Base-by-base conservation (phyloP, 352 stramenopile genomes). In the Phytophthora aleatoria region DNA sequence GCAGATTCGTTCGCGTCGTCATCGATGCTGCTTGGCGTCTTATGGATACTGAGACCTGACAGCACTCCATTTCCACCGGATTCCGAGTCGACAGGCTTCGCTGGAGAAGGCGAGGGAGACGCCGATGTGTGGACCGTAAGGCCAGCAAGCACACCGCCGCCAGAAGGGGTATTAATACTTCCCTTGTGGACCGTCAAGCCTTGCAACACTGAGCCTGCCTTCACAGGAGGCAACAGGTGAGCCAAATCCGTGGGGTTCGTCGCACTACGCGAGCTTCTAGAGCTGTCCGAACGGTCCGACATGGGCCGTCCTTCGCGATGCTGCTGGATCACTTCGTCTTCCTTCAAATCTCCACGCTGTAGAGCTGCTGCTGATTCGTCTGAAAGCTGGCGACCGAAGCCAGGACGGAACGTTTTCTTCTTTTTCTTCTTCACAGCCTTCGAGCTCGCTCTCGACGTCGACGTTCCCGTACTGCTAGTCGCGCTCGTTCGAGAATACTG, bases 321-420 rank as follows among this genome's bases (percentile, higher is more conserved):
- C 50, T 77, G 55, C 20, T 85, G 69, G 12, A 91, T 73, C 11
- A 94, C 39, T 7, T 94, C 86, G 49, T 88, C 87, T 57, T 90
- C 69, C 30, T 88, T 88, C 10, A 93, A 57, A 30, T 95, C 87
- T 28, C 85, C 85, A 41, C 87, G 87, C 38, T 94, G 85, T 28
- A 94, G 52, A 3, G 86, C 86, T 2, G 85, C 85, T n/a, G 79
- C 69, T 0, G 85, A 91, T 50, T 95, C 87, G 61, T 95, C 87
- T 31, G 87, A 95, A n/a, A 92, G 67, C 44, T 94, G 81, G 3
- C 87, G 85, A 4, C 85, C 87, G 57, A 95, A 95, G 0, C 87
- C 87, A 11, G 87, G 87, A 5, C 87, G 87, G 49, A 95, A 95
- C 11, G 76, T 88, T 69, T 93, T 93, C 33, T 87, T 92, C 67